Conservation (phyloP, 164 flowering plant genomes). For the Piper longum region DNA sequence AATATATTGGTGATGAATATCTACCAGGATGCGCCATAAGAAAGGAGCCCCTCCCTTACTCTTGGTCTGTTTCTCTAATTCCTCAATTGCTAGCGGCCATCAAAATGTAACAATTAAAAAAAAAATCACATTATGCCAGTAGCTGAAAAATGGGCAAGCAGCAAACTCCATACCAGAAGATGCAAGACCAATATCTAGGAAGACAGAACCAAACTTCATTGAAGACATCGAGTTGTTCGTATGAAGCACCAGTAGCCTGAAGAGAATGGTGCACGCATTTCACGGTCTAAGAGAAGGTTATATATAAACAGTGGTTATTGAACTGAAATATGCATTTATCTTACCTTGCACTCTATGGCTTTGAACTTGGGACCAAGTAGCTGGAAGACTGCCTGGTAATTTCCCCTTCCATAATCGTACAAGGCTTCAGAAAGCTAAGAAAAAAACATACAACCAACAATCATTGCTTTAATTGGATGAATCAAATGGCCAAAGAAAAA, state of each 20-base stretch:
- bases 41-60: constrained; percentile 56
- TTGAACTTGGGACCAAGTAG: constrained; percentile 64
- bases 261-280: background rate
- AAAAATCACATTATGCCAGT: background rate
- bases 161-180: constrained; percentile 29
- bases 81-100: constrained; percentile 46
- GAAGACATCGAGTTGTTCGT: constrained; percentile 81
- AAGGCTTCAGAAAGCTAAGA: constrained; percentile 78
- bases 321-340: background rate
- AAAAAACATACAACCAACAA: background rate
- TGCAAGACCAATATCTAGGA: constrained; percentile 40
- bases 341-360: constrained; percentile 55
- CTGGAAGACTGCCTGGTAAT: constrained; percentile 32
- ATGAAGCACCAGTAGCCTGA: constrained; percentile 81
- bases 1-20: background rate
- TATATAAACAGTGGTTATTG: background rate
- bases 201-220: constrained; percentile 60
- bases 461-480: background rate
- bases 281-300: too few relatives aligned
- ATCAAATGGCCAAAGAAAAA: background rate
- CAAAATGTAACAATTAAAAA: constrained; percentile 2
- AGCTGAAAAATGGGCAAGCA: background rate
- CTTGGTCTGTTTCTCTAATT: constrained; percentile 40
- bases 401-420: constrained; percentile 53
- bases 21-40: constrained; percentile 78